Evolutionary conservation across 2,329 filamentous ascomycete genomes (phyloP), one percentile per base, ranked within the genome.

Genomic region (Thermoascus crustaceus): DNA sequence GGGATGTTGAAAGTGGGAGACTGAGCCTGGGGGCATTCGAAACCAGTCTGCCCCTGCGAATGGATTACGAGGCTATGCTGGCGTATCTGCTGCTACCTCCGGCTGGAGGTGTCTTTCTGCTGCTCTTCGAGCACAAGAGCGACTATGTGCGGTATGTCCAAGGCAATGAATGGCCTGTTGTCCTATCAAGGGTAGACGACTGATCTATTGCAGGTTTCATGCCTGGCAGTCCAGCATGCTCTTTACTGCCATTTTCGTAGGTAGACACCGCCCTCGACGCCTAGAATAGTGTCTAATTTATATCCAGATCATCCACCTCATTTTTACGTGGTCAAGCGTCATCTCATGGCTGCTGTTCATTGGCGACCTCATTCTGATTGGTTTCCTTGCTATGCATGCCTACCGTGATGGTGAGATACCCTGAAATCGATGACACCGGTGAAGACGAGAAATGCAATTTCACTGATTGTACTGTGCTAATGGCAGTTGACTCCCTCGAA

Each of bases 201-300:
- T 27, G 14, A 34, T 40, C 25, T 42, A 38, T 34, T 38, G 22
- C 47, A 89, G 85, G 44, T 96, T 96, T 50, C 91, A 98, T 61
- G 91, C 91, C 5, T 98, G 91, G 89, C 91, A 98, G 64, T 85
- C 83, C 5, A 80, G 82, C 44, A 69, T 94, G 52, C 62, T 94
- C 3, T 95, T 94, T 59, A 82, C 84, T 0, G 75, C 75, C 32
- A 57, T 77, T 24, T 76, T 77, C 47, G 69, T 75, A 52, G 50
- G 67, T 57, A 30, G 23, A 16, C 6, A 27, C 55, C 24, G 24
- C 13, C 10, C 14, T 9, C 23, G 8, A 26, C 21, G 8, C 20
- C 23, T 23, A 16, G n/a, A 23, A 24, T 16, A 20, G 25, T 32
- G 10, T 7, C 25, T 32, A 24, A 13, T 13, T 19, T 11, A 10